Evolutionary conservation across 768 basidiomycete genomes (phyloP).

Genomic region (Hygrocybe punicea): DNA sequence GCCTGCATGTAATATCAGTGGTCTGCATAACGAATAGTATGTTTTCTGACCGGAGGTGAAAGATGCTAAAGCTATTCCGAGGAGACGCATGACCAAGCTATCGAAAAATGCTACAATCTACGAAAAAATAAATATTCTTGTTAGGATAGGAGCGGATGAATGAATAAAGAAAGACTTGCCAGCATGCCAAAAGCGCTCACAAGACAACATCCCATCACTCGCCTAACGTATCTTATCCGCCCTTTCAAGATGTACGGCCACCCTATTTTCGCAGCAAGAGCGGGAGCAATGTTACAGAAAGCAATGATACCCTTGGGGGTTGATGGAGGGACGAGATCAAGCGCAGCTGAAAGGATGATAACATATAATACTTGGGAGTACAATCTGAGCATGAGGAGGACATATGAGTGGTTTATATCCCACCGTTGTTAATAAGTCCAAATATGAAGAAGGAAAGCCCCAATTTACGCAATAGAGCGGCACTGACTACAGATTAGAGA

Average conservation of each 20-base stretch:
- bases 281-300: constrained; percentile 92
- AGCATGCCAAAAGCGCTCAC: constrained; percentile 84
- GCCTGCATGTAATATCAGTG: constrained; percentile 42
- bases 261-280: constrained; percentile 79
- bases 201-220: constrained; percentile 70
- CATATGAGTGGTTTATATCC: neutral
- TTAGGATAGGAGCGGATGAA: neutral
- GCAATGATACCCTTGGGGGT: constrained; percentile 94
- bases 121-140: neutral
- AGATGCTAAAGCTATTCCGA: constrained; percentile 79
- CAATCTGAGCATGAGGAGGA: constrained; percentile 4
- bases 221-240: constrained; percentile 71
- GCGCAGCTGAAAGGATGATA: constrained; percentile 91
- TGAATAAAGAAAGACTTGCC: constrained; percentile 44
- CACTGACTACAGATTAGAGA: neutral
- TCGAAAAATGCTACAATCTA: constrained; percentile 79
- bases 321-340: constrained; percentile 87
- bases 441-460: constrained; percentile 82
- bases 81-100: constrained; percentile 59
- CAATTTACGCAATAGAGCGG: constrained; percentile 36
- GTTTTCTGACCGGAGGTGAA: constrained; percentile 69
- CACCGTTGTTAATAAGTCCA: constrained; percentile 90
- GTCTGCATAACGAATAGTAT: neutral
- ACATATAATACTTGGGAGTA: constrained; percentile 76
- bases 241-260: constrained; percentile 93